Base-by-base conservation (phyloP, 768 basidiomycete species). In the Bullera alba region DNA sequence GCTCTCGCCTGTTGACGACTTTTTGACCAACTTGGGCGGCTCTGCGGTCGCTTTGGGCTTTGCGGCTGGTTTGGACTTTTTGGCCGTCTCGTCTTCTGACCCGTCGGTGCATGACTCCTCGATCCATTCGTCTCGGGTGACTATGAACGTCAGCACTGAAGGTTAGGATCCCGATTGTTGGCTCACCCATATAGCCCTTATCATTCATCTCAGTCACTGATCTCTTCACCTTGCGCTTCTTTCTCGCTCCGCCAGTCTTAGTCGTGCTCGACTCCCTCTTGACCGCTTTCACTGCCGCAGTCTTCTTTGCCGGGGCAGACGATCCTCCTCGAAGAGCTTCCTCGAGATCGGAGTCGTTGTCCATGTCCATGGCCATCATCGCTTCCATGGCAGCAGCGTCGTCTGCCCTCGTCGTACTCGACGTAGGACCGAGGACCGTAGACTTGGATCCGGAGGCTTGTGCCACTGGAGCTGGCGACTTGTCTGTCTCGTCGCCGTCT, bases 141-240 rank as follows among this genome's bases (percentile, higher is more conserved):
- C 37, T 39, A 39, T 34, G n/a, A 8, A 39, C 7, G 37, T 39
- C 7, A 39, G 37, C 35, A 26, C n/a, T 29, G 10, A 21, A 39
- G n/a, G n/a, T n/a, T n/a, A n/a, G n/a, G n/a, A 10, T 10, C 37
- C 19, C 37, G 21, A 19, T 23, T 14, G 4, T 53, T 42, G 30
- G 61, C 63, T 46, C 28, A 68, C 66, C 61, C 54, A 59, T 65
- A 41, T 65, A 65, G 7, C 66, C 66, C 44, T 63, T 63, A 27
- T 56, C 57, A 42, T 68, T 53, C 21, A 53, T 51, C 27, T 51
- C 57, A 42, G 49, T 53, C 38, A 37, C 48, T 21, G 50, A 60
- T 55, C 58, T 68, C 56, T 60, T 65, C 26, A 68, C 61, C 35
- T 53, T 60, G 23, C 65, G 46, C 41, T 42, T 65, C 51, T 58